Evolutionary conservation across 208 protist genomes (phyloP), one percentile per base, ranked within the genome.

Genomic region (Leishmania lainsoni): DNA sequence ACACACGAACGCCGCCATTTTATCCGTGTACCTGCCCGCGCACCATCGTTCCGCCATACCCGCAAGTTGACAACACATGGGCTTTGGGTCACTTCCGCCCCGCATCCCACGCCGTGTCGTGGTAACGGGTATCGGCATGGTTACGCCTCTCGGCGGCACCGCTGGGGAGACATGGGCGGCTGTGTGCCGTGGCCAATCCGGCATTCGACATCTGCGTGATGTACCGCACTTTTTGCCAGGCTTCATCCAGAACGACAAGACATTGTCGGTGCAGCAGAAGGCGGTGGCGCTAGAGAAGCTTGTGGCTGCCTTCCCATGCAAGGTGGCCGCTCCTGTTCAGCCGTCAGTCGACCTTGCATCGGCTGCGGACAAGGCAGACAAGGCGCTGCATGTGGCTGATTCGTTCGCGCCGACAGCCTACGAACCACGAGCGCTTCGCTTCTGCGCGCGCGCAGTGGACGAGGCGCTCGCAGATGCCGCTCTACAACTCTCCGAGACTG

Each of bases 101-200:
- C 49, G 70, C 14, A 58, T 82, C 16, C 87, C 89, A 26, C 87
- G 94, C 16, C 93, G 98, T 52, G 98, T 99, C 5, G 98, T 99
- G 3, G 97, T 99, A 12, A 99, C 97, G 0, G 98, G 98, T 0
- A 81, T 99, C 16, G 98, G 98, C 42, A 51, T 97, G 10, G 96
- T 99, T 12, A 98, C 97, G 5, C 98, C 98, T 10, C 87, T 99
- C 17, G 98, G 97, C 29, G 45, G 92, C 8, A 87, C 80, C n/a
- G 89, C 93, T 3, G 16, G 84, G 6, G 61, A 80, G 20, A 96
- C 93, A 22, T 99, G 98, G 97, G 51, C 76, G 1, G 80, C 81
- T 1, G 80, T 99, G 5, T 90, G 97, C 63, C 78, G 59, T 22
- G 93, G 95, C 3, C 49, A 83, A 48, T 94, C 89, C 52, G 97